Conservation (phyloP, 768 basidiomycete species). For the Mycena galericulata region DNA sequence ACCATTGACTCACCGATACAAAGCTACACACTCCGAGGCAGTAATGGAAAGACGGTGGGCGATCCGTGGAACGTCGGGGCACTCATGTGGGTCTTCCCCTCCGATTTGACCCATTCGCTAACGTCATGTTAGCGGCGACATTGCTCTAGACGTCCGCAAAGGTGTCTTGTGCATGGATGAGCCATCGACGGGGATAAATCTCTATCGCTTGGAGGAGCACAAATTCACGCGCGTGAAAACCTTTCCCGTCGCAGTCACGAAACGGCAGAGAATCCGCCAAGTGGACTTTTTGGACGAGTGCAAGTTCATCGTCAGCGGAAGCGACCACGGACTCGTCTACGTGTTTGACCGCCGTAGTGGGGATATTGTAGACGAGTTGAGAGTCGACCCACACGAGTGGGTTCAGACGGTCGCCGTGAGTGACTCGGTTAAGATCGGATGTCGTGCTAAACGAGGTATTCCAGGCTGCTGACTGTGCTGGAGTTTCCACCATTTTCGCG, state of each 20-base stretch:
- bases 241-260: conserved; percentile 21
- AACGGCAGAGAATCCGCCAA: conserved; percentile 20
- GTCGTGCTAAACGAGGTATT: conserved; percentile 13
- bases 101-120: neutral
- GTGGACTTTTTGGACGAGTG: conserved; percentile 27
- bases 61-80: conserved; percentile 23
- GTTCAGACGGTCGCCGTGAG: conserved; percentile 30
- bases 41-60: conserved; percentile 12
- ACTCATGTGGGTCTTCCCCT: conserved; percentile 31
- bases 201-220: conserved; percentile 28
- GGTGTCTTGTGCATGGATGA: conserved; percentile 31
- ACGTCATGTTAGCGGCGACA: conserved; percentile 15
- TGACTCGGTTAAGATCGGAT: neutral
- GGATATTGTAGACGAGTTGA: conserved; percentile 23
- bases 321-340: conserved; percentile 35
- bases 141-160: conserved; percentile 16
- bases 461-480: conserved; percentile 17
- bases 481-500: conserved; percentile 20
- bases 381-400: conserved; percentile 19
- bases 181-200: conserved; percentile 23
- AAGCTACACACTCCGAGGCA: conserved; percentile 35
- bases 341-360: conserved; percentile 28
- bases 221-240: conserved; percentile 7
- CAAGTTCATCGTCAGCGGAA: conserved; percentile 28
- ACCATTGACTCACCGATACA: conserved; percentile 4